These are phyloP conservation scores for Arctostaphylos glauca DNA, from an alignment of 148 eudicot species.

Conservation along the genomic window DNA sequence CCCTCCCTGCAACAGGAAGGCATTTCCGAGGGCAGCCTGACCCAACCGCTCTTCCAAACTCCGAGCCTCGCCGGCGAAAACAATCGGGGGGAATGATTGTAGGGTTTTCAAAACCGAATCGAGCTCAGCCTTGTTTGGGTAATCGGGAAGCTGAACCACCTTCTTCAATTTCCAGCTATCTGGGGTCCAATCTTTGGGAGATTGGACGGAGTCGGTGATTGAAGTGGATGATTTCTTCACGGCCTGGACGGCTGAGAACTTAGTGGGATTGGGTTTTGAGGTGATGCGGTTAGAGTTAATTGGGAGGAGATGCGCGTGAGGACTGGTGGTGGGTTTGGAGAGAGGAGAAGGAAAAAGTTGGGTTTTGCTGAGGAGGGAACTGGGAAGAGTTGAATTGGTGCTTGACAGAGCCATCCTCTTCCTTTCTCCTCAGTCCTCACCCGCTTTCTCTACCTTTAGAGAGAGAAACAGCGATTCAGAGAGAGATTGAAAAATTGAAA, in stretches of 20 bases:
- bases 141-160: conserved; percentile 61
- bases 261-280: not conserved
- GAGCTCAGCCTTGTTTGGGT: conserved; percentile 43
- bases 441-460: no score
- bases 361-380: conserved; percentile 5
- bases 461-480: not conserved
- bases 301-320: conserved; percentile 11
- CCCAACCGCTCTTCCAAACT: conserved; percentile 61
- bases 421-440: not conserved
- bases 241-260: conserved; percentile 24
- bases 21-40: conserved; percentile 65
- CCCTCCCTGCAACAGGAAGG: conserved; percentile 67
- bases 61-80: conserved; percentile 67
- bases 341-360: conserved; percentile 1
- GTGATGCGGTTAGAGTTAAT: not conserved
- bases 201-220: conserved; percentile 8
- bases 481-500: no score
- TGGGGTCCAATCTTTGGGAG: conserved; percentile 35
- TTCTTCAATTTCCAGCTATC: conserved; percentile 57
- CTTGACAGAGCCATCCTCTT: conserved; percentile 5
- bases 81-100: conserved; percentile 63
- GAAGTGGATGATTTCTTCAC: conserved; percentile 17
- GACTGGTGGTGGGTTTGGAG: conserved; percentile 18
- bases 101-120: conserved; percentile 51
- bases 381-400: conserved; percentile 14